These are phyloP conservation scores for Cladosporium sp. DNA, from an alignment of 2,329 filamentous ascomycete species.

Conservation along the genomic window DNA sequence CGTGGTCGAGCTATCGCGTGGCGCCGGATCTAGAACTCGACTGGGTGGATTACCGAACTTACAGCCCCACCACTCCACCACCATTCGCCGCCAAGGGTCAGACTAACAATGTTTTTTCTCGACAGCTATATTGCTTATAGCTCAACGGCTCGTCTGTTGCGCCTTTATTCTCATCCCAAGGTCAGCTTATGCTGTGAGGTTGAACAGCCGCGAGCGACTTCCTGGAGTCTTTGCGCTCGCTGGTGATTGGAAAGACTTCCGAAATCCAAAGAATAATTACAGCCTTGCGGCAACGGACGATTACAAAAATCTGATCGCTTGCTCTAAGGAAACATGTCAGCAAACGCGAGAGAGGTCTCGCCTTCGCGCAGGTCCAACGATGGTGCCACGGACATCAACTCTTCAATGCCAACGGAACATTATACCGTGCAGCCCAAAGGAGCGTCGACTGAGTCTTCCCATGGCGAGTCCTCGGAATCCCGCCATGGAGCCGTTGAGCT, in stretches of 20 bases:
- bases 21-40: conserved; percentile 11
- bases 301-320: not conserved
- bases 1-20: not conserved
- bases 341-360: conserved; percentile 10
- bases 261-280: not conserved
- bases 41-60: conserved; percentile 11
- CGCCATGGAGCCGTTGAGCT: conserved; percentile 42
- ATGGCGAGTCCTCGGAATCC: conserved; percentile 23
- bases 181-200: conserved; percentile 11
- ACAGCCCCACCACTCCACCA: conserved; percentile 18
- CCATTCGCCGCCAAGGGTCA: conserved; percentile 13
- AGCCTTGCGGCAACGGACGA: not conserved
- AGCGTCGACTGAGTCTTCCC: conserved; percentile 19
- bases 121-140: conserved; percentile 17
- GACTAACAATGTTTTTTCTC: conserved; percentile 17
- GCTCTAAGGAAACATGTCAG: conserved; percentile 21
- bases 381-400: conserved; percentile 23
- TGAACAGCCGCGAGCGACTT: conserved; percentile 52
- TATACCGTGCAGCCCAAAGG: conserved; percentile 35
- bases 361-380: conserved; percentile 3
- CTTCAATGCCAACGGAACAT: conserved; percentile 28
- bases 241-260: conserved; percentile 49
- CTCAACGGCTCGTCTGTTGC: not conserved
- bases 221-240: conserved; percentile 58
- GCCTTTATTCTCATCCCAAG: not conserved